phyloP scores from a whole-genome alignment of 169 alveolate genomes.

The Perkinsus chesapeaki region DNA sequence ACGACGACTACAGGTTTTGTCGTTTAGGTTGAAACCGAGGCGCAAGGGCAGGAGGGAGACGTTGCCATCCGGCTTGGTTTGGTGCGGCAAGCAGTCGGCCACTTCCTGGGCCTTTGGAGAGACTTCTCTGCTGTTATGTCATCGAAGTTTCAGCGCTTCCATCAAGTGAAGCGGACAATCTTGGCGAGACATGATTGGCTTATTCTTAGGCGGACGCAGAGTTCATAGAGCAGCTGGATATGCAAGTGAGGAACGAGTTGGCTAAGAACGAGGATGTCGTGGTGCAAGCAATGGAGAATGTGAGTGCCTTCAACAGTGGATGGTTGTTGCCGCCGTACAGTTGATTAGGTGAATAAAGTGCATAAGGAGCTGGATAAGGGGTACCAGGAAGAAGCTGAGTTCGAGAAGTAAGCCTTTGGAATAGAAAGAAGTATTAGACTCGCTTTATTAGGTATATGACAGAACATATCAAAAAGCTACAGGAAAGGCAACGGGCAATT shows the following conservation, averaged over 20 bases:
- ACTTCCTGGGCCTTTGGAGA: neutral
- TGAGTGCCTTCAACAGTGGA: neutral
- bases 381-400: neutral
- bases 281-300: neutral
- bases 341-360: neutral
- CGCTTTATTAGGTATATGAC: neutral
- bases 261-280: neutral
- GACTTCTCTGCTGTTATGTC: neutral
- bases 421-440: neutral
- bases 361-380: neutral
- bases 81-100: neutral
- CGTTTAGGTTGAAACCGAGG: neutral
- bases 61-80: neutral
- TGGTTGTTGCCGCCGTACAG: neutral
- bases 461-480: neutral
- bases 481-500: neutral
- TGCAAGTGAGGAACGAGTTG: neutral
- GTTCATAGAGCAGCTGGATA: neutral
- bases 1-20: neutral
- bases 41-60: neutral
- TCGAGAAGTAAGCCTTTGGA: neutral
- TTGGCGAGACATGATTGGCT: neutral
- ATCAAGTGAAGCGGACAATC: neutral
- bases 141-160: neutral
- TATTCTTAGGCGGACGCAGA: neutral